These are phyloP conservation scores for Solanum sparsipilum DNA, from an alignment of 257 asterid species.

Conservation along the genomic window DNA sequence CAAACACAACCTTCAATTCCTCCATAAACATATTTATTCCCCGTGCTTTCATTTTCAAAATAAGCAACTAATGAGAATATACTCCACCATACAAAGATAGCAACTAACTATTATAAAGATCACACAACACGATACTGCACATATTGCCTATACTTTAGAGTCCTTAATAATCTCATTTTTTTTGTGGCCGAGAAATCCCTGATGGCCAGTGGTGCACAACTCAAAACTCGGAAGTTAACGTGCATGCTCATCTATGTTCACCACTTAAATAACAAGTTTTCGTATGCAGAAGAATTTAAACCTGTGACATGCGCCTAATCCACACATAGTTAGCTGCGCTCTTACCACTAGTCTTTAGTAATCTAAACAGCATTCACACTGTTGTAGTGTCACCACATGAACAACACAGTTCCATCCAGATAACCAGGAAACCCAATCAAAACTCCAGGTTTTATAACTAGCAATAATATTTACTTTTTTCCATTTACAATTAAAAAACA, in stretches of 20 bases:
- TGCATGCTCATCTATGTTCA: not conserved
- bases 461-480: not conserved
- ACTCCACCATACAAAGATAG: not conserved
- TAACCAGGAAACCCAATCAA: not conserved
- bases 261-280: not conserved
- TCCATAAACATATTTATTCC: not conserved
- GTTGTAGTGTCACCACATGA: not conserved
- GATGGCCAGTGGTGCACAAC: not conserved
- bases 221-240: not conserved
- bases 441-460: not conserved
- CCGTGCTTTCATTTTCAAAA: not conserved
- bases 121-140: not conserved
- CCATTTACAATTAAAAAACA: not conserved
- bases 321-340: not conserved
- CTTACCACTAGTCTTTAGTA: not conserved
- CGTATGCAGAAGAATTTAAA: not conserved
- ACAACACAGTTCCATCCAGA: not conserved
- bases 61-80: not conserved
- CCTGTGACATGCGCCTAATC: not conserved
- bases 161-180: not conserved
- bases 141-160: not conserved
- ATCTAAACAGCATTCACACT: not conserved
- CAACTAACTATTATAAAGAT: not conserved
- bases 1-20: not conserved
- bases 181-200: not conserved